phyloP scores from a whole-genome alignment of 2,329 filamentous ascomycete species.

The Keithomyces neogunnii region DNA sequence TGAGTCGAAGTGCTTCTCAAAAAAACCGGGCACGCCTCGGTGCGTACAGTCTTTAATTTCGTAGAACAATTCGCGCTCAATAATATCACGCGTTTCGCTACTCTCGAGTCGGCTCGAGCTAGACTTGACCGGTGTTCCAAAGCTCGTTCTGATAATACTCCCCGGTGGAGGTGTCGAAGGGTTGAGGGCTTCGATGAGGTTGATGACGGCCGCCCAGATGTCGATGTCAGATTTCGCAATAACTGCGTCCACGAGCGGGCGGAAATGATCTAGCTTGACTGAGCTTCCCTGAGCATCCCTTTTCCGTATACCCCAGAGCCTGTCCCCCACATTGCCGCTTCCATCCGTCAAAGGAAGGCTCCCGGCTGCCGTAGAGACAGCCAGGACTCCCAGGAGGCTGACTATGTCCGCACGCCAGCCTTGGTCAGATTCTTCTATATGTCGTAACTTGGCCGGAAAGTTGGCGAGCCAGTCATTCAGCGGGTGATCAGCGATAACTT shows the following conservation, averaged over 20 bases:
- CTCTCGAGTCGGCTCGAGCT: neutral
- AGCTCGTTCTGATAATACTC: neutral
- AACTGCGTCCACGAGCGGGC: too few relatives aligned
- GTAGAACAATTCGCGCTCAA: neutral
- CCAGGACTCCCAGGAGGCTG: too few relatives aligned
- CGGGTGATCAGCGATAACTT: conserved; percentile 7
- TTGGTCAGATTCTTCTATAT: neutral
- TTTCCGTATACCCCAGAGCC: too few relatives aligned
- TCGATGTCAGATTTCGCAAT: too few relatives aligned
- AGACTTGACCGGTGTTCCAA: neutral
- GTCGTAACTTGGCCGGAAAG: conserved; percentile 3
- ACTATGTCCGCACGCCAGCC: conserved; percentile 3
- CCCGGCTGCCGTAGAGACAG: too few relatives aligned
- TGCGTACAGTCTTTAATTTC: neutral
- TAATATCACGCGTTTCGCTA: neutral
- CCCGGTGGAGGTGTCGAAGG: neutral
- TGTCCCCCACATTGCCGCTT: too few relatives aligned
- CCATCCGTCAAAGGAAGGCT: too few relatives aligned
- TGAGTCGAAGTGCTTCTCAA: conserved; percentile 6
- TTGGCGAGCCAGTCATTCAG: conserved; percentile 5
- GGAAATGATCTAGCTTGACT: too few relatives aligned
- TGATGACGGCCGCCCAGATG: too few relatives aligned
- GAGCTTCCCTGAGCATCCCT: too few relatives aligned
- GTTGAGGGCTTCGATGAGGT: too few relatives aligned
- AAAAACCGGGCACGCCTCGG: conserved; percentile 5